These are phyloP conservation scores for Avicennia marina DNA, from an alignment of 257 asterid genomes.

Conservation along the genomic window DNA sequence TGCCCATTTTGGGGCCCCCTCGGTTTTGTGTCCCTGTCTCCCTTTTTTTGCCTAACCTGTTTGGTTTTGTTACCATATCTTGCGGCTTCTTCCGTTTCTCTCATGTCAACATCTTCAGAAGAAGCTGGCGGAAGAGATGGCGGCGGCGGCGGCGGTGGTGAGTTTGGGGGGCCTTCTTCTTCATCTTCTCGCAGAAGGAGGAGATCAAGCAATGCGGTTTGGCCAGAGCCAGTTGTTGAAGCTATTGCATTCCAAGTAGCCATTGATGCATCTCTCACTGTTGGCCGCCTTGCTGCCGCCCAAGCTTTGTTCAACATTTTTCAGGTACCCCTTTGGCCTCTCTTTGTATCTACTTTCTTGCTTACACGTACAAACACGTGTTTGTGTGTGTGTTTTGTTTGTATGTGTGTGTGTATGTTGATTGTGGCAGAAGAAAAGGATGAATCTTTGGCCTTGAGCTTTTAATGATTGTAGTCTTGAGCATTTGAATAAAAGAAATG, in stretches of 20 bases:
- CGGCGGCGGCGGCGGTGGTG: conserved; percentile 22
- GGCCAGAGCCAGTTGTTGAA: conserved; percentile 88
- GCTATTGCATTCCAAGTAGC: conserved; percentile 64
- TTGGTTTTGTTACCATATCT: background rate
- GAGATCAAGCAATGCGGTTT: conserved; percentile 46
- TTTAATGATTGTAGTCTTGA: conserved; percentile 22
- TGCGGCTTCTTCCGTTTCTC: background rate
- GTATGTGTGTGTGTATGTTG: background rate
- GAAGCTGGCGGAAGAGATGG: conserved; percentile 27
- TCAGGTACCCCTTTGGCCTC: conserved; percentile 34
- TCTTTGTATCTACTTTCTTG: background rate
- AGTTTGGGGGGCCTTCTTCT: conserved; percentile 30
- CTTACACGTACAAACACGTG: background rate
- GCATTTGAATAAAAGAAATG: conserved; percentile 14
- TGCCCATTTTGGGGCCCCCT: conserved; percentile 20
- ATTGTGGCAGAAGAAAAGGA: conserved; percentile 5
- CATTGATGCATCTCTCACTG: conserved; percentile 47
- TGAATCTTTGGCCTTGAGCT: conserved; percentile 3
- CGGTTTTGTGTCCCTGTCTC: conserved; percentile 12
- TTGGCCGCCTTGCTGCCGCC: conserved; percentile 76
- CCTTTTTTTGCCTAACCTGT: background rate
- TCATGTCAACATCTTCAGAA: conserved; percentile 49
- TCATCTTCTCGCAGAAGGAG: conserved; percentile 37
- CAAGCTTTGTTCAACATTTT: conserved; percentile 62
- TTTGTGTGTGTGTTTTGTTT: background rate